A percentile compares a stretch with the other conserved stretches of the same genome.
Conservation (phyloP, 768 basidiomycete species). For the Daedalea quercina region DNA sequence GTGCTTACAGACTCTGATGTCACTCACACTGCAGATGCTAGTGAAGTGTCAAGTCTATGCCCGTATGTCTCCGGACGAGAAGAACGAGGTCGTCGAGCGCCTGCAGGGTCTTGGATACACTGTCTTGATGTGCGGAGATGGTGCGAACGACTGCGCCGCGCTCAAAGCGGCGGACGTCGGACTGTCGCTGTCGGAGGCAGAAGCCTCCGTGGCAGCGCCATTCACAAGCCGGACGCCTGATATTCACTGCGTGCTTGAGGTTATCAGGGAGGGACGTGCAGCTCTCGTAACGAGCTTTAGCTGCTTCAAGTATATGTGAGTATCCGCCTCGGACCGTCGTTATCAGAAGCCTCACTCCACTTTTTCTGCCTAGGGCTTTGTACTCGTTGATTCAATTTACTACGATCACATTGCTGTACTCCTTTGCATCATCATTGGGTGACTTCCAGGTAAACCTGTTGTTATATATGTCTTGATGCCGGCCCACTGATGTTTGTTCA, state of each 20-base stretch:
- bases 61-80: conserved; percentile 99
- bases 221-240: conserved; percentile 93
- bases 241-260: conserved; percentile 91
- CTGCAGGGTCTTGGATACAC: conserved; percentile 91
- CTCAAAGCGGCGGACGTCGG: conserved; percentile 98
- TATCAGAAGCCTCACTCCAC: not conserved
- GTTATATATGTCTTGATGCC: not conserved
- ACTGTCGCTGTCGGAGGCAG: conserved; percentile 92
- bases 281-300: conserved; percentile 97
- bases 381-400: conserved; percentile 99
- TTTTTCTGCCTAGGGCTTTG: conserved; percentile 61
- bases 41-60: conserved; percentile 96
- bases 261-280: conserved; percentile 93
- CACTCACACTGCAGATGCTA: conserved; percentile 64
- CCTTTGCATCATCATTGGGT: conserved; percentile 92
- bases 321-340: not conserved
- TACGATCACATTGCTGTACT: conserved; percentile 92
- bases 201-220: conserved; percentile 96
- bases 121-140: conserved; percentile 97
- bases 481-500: conserved; percentile 24
- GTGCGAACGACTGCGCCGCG: conserved; percentile 97
- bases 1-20: not conserved
- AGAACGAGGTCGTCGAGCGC: conserved; percentile 95
- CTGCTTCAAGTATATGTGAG: conserved; percentile 98
- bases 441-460: conserved; percentile 77